Conservation (phyloP, 2,329 filamentous ascomycete species). For the Simplicillium sp. region DNA sequence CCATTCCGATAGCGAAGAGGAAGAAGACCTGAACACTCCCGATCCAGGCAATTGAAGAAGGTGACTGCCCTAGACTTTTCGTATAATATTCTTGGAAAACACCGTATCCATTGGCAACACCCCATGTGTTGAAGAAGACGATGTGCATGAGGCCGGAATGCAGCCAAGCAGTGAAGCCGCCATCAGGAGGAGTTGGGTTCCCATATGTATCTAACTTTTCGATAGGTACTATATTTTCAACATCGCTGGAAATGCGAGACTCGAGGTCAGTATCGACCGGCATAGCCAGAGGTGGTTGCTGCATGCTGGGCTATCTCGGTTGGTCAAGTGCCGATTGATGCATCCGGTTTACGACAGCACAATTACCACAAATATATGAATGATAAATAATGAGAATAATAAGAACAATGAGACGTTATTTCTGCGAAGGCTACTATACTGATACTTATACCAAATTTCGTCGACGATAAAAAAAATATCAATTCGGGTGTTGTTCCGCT, state of each 20-base stretch:
- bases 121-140: constrained; percentile 34
- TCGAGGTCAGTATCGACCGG: background rate
- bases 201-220: background rate
- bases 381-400: too few species aligned
- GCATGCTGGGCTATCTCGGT: background rate
- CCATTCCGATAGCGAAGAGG: constrained; percentile 28
- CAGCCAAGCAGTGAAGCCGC: constrained; percentile 15
- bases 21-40: constrained; percentile 33
- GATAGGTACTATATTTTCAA: background rate
- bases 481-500: too few species aligned
- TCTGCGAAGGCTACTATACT: too few species aligned
- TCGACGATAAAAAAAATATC: too few species aligned
- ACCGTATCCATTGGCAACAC: constrained; percentile 35
- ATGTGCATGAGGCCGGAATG: constrained; percentile 24
- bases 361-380: too few species aligned
- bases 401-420: too few species aligned
- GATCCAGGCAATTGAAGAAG: constrained; percentile 33
- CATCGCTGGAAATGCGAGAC: background rate
- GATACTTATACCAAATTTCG: too few species aligned
- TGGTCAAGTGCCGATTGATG: too few species aligned
- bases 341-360: too few species aligned
- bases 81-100: constrained; percentile 36
- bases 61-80: constrained; percentile 17
- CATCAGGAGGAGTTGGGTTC: constrained; percentile 6
- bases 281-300: background rate